phyloP scores from a whole-genome alignment of 73 alveolate genomes.

The Tetrahymena borealis region DNA sequence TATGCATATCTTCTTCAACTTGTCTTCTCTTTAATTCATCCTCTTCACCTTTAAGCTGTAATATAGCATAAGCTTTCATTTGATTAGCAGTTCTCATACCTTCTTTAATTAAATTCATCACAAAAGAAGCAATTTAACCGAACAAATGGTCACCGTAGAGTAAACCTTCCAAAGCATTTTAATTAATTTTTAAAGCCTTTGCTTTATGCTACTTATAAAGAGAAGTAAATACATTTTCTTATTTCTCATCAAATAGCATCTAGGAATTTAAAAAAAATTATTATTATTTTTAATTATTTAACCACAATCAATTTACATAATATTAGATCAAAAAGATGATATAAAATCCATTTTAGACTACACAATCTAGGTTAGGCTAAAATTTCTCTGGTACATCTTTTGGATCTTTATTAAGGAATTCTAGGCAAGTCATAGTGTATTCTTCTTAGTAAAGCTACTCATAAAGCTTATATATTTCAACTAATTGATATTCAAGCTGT shows the following conservation, averaged over 20 bases:
- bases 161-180: conserved; percentile 30
- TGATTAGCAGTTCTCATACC: conserved; percentile 19
- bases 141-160: conserved; percentile 45
- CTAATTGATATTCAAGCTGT: conserved; percentile 29
- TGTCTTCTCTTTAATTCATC: conserved; percentile 9
- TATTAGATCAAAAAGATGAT: conserved; percentile 13
- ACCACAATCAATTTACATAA: background rate
- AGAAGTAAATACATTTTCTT: conserved; percentile 41
- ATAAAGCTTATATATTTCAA: conserved; percentile 16
- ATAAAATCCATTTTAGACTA: conserved; percentile 25
- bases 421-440: conserved; percentile 1
- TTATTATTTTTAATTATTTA: background rate
- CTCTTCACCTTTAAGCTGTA: conserved; percentile 1
- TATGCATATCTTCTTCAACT: conserved; percentile 9
- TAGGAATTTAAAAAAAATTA: background rate
- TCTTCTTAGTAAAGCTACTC: conserved; percentile 24
- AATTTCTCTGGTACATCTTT: background rate
- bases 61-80: conserved; percentile 3
- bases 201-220: conserved; percentile 2
- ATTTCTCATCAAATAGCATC: conserved; percentile 30
- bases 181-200: background rate
- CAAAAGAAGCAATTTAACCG: conserved; percentile 37
- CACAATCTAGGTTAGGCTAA: conserved; percentile 1
- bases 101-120: conserved; percentile 34
- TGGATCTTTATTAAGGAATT: conserved; percentile 13